These are phyloP conservation scores for Russula foetens DNA, from an alignment of 768 basidiomycete genomes.

Conservation along the genomic window DNA sequence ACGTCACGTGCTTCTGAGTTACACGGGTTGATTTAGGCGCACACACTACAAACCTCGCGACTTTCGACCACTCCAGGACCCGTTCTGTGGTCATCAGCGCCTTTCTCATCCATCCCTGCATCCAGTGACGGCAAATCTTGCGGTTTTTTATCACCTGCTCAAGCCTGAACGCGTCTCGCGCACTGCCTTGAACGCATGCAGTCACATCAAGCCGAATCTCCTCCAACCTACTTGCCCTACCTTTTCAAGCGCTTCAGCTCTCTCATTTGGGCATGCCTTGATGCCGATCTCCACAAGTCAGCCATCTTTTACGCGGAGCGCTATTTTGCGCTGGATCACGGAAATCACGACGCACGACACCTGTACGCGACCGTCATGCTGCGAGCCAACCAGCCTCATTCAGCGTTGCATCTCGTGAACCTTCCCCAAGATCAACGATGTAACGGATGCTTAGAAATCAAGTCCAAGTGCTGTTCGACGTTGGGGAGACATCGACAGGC, in stretches of 20 bases:
- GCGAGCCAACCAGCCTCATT: conserved; percentile 60
- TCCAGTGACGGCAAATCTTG: neutral
- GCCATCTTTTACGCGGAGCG: conserved; percentile 89
- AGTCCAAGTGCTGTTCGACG: conserved; percentile 62
- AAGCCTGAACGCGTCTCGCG: conserved; percentile 1
- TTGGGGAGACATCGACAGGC: conserved; percentile 75
- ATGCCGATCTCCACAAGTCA: conserved; percentile 67
- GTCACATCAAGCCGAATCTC: conserved; percentile 40
- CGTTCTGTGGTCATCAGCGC: neutral
- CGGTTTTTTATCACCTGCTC: conserved; percentile 30
- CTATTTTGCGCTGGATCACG: conserved; percentile 61
- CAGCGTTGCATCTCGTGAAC: conserved; percentile 65
- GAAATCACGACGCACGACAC: conserved; percentile 75
- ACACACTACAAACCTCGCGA: neutral
- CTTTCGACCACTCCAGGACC: neutral
- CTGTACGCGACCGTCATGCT: conserved; percentile 76
- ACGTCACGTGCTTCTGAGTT: conserved; percentile 2
- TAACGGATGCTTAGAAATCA: conserved; percentile 70
- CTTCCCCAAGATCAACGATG: conserved; percentile 53
- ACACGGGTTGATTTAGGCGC: conserved; percentile 3
- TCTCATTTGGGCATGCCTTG: conserved; percentile 78
- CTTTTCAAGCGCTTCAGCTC: conserved; percentile 62
- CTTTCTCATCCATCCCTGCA: neutral
- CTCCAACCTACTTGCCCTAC: conserved; percentile 42
- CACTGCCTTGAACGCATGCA: conserved; percentile 16